Percentiles rank a stretch among this genome's conserved stretches.
Conservation (phyloP, 805 yeast species). For the Candida krabiensis region DNA sequence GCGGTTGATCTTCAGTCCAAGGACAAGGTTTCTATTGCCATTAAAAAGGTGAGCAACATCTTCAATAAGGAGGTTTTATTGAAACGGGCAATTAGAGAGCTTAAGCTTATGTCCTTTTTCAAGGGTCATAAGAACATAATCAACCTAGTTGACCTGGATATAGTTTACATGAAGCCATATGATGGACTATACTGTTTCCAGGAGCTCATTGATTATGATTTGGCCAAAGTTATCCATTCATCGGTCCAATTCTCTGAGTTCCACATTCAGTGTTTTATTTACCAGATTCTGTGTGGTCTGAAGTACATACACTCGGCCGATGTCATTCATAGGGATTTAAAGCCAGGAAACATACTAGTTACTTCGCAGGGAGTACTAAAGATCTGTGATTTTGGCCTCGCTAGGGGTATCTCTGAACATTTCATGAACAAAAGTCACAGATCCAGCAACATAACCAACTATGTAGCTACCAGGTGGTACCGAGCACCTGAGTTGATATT, state of each 20-base stretch:
- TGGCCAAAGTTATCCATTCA: conserved; percentile 78
- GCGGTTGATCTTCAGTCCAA: conserved; percentile 54
- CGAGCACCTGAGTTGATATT: conserved; percentile 89
- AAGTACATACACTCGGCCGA: conserved; percentile 90
- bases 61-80: conserved; percentile 65
- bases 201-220: conserved; percentile 79
- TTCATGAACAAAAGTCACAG: conserved; percentile 33
- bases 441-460: conserved; percentile 62
- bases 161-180: conserved; percentile 62
- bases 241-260: conserved; percentile 77
- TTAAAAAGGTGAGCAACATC: conserved; percentile 76
- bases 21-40: conserved; percentile 53
- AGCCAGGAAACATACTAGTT: conserved; percentile 86
- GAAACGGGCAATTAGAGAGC: conserved; percentile 80
- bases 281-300: conserved; percentile 83
- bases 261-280: conserved; percentile 72
- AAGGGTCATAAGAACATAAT: conserved; percentile 86
- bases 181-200: conserved; percentile 90
- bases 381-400: conserved; percentile 92
- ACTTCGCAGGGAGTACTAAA: conserved; percentile 72
- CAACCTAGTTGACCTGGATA: conserved; percentile 69
- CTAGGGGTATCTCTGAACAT: conserved; percentile 61
- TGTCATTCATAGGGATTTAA: conserved; percentile 88
- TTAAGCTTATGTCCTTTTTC: conserved; percentile 76
- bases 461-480: conserved; percentile 95